Conservation (phyloP, 495 filamentous ascomycete species). For the Sabuloglossum arenarium region DNA sequence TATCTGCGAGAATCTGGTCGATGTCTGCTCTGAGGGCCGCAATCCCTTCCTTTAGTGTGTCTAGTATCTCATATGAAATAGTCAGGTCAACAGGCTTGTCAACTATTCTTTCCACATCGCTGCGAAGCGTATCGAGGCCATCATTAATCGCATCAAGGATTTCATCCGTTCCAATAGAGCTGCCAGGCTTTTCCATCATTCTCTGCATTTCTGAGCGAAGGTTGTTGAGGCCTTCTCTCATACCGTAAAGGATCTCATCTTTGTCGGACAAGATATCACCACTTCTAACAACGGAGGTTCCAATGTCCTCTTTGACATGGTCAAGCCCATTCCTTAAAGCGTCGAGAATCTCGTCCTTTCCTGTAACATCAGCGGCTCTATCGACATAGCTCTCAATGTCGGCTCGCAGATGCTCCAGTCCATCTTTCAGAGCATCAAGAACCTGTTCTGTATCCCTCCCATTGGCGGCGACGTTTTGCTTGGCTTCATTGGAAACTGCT, state of each 20-base stretch:
- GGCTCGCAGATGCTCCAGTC: slow-evolving; percentile 54
- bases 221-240: slow-evolving; percentile 47
- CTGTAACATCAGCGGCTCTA: slow-evolving; percentile 38
- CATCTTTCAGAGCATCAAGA: slow-evolving; percentile 67
- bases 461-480: slow-evolving; percentile 51
- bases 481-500: slow-evolving; percentile 37
- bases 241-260: slow-evolving; percentile 43
- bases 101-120: slow-evolving; percentile 53
- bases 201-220: slow-evolving; percentile 43
- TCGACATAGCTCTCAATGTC: slow-evolving; percentile 70
- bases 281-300: slow-evolving; percentile 27
- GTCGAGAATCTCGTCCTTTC: slow-evolving; percentile 59
- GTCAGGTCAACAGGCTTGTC: slow-evolving; percentile 65
- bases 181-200: slow-evolving; percentile 32
- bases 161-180: slow-evolving; percentile 40
- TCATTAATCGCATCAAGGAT: slow-evolving; percentile 69
- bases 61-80: slow-evolving; percentile 65
- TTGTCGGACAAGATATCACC: slow-evolving; percentile 18
- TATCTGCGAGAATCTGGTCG: slow-evolving; percentile 42
- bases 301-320: slow-evolving; percentile 48
- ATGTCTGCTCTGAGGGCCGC: slow-evolving; percentile 53
- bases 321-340: slow-evolving; percentile 54
- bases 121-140: slow-evolving; percentile 46
- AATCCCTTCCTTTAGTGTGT: slow-evolving; percentile 63
- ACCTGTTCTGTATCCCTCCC: slow-evolving; percentile 64